Percentiles rank a stretch among this genome's conserved stretches.
phyloP scores from a whole-genome alignment of 1,284 basidiomycete species.

The Ustilago tritici region DNA sequence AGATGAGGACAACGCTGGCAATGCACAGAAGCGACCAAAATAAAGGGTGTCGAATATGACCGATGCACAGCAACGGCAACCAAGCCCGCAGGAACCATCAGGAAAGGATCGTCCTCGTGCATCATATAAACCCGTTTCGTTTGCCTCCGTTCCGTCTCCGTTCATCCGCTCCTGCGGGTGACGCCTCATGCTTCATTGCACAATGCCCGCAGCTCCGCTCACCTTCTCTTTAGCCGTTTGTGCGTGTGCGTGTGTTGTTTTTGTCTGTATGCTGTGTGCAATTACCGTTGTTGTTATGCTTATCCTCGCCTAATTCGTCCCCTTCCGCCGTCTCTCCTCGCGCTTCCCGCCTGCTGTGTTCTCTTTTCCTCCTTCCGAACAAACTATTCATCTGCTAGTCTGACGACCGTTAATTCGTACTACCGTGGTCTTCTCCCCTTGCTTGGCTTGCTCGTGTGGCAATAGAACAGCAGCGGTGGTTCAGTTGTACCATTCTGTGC shows the following conservation, averaged over 20 bases:
- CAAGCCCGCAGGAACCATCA: constrained; percentile 1
- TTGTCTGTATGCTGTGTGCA: not conserved
- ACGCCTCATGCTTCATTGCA: constrained; percentile 5
- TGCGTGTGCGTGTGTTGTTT: not conserved
- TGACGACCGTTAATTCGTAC: not conserved
- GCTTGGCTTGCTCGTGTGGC: constrained; percentile 7
- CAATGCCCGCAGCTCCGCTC: constrained; percentile 3
- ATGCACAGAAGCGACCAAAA: not conserved
- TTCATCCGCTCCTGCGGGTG: not conserved
- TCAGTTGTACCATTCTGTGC: constrained; percentile 2
- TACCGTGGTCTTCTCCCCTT: not conserved
- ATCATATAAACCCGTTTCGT: not conserved
- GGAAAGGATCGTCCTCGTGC: constrained; percentile 5
- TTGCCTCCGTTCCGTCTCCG: constrained; percentile 2
- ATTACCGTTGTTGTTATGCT: not conserved
- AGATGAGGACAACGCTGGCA: not conserved
- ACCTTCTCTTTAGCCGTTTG: constrained; percentile 3
- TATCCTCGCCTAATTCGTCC: not conserved
- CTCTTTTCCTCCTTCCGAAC: constrained; percentile 20
- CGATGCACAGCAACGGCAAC: not conserved
- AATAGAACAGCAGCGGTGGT: not conserved
- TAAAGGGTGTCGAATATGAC: not conserved
- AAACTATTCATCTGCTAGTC: not conserved
- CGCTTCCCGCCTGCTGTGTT: not conserved
- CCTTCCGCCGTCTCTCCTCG: constrained; percentile 8